Conservation (phyloP, 768 basidiomycete species). For the Kwoniella botswanensis region DNA sequence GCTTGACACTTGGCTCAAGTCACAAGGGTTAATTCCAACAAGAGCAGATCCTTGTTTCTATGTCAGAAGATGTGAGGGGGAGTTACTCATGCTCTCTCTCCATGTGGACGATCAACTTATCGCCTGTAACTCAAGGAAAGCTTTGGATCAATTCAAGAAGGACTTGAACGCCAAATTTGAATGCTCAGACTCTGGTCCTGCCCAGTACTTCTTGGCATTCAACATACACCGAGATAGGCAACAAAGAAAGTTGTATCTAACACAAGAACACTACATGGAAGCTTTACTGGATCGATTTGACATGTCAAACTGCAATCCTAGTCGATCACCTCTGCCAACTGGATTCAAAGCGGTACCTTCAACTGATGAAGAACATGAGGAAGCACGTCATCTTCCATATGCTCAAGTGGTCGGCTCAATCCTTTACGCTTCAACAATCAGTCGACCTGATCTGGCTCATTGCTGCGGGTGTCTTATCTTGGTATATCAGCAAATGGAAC, state of each 20-base stretch:
- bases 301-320: slow-evolving; percentile 15
- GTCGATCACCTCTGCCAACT: background rate
- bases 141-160: slow-evolving; percentile 12
- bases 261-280: slow-evolving; percentile 20
- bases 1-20: slow-evolving; percentile 25
- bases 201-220: slow-evolving; percentile 40
- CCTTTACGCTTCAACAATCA: slow-evolving; percentile 22
- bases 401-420: slow-evolving; percentile 24
- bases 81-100: slow-evolving; percentile 17
- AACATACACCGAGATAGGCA: slow-evolving; percentile 46
- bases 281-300: slow-evolving; percentile 10
- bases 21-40: slow-evolving; percentile 21
- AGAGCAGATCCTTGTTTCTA: slow-evolving; percentile 11
- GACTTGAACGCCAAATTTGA: slow-evolving; percentile 19
- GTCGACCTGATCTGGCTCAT: slow-evolving; percentile 13
- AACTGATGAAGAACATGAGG: slow-evolving; percentile 6
- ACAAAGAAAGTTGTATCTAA: slow-evolving; percentile 19
- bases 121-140: slow-evolving; percentile 15
- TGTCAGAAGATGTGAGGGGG: slow-evolving; percentile 7
- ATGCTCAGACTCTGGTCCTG: slow-evolving; percentile 20
- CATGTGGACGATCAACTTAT: slow-evolving; percentile 36
- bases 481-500: slow-evolving; percentile 27
- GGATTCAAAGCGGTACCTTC: slow-evolving; percentile 8
- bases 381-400: slow-evolving; percentile 15
- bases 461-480: slow-evolving; percentile 9